Evolutionary conservation across 768 basidiomycete genomes (phyloP).

Genomic region (Rubroboletus satanas): DNA sequence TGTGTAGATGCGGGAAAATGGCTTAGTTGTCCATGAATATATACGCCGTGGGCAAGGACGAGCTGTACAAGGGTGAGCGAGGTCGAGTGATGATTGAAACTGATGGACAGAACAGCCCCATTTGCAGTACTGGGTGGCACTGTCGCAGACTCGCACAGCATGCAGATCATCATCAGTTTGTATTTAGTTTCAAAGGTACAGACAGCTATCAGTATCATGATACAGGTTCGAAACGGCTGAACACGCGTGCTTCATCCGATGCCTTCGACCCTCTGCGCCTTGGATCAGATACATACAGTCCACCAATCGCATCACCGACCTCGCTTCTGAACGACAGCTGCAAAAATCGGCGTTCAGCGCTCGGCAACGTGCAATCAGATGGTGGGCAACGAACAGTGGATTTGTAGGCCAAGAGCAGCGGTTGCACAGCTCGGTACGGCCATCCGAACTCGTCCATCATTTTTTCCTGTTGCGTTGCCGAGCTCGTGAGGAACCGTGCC

Average conservation of each 20-base stretch:
- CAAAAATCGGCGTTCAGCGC: background rate
- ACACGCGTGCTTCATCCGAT: background rate
- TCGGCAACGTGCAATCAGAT: background rate
- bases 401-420: slow-evolving; percentile 39
- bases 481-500: slow-evolving; percentile 41
- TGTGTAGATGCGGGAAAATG: background rate
- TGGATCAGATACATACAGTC: slow-evolving; percentile 21
- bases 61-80: background rate
- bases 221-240: slow-evolving; percentile 19
- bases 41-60: background rate
- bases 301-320: slow-evolving; percentile 14
- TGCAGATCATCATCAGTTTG: background rate
- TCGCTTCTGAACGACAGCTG: slow-evolving; percentile 24
- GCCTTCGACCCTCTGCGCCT: slow-evolving; percentile 8
- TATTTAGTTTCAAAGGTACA: background rate
- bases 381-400: slow-evolving; percentile 36
- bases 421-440: slow-evolving; percentile 46
- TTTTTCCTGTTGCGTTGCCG: slow-evolving; percentile 37
- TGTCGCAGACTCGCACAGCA: background rate
- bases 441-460: slow-evolving; percentile 49
- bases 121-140: background rate
- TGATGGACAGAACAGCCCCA: background rate
- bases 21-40: background rate
- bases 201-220: slow-evolving; percentile 8
- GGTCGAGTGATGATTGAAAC: background rate